A percentile compares a stretch with the other conserved stretches of the same genome.
Conservation (phyloP, 371 early-diverging fungal species). For the Vavraia culicis region DNA sequence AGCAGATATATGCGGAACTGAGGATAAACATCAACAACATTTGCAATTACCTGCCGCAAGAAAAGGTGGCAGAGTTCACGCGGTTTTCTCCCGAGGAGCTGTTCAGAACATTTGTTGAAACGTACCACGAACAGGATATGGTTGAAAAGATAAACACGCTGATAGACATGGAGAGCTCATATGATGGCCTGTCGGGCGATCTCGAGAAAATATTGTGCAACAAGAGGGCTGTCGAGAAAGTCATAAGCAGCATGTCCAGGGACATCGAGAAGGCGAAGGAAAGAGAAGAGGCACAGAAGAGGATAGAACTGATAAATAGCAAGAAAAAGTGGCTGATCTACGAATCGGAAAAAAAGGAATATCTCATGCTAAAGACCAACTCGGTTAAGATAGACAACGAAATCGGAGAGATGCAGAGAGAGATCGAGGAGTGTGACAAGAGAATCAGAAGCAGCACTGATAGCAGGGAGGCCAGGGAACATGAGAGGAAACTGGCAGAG, state of each 20-base stretch:
- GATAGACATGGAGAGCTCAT: constrained; percentile 4
- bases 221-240: constrained; percentile 21
- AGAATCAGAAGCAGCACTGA: constrained; percentile 13
- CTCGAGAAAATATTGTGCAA: constrained; percentile 24
- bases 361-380: not conserved
- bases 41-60: constrained; percentile 43
- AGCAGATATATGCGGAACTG: constrained; percentile 16
- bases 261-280: constrained; percentile 27
- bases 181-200: not conserved
- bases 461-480: constrained; percentile 21
- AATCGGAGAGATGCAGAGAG: too few species aligned
- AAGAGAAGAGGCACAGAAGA: constrained; percentile 12
- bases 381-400: too few species aligned
- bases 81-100: constrained; percentile 35
- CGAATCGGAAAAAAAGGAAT: constrained; percentile 9
- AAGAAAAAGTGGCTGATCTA: constrained; percentile 38
- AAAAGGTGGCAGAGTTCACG: constrained; percentile 42
- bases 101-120: constrained; percentile 17
- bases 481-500: constrained; percentile 3
- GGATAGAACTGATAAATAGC: constrained; percentile 21
- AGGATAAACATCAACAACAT: constrained; percentile 38
- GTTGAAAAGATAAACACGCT: constrained; percentile 16
- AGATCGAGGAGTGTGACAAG: not conserved
- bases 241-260: constrained; percentile 5
- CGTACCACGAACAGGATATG: constrained; percentile 11